These are phyloP conservation scores for Rhodotorula sp. DNA, from an alignment of 1,284 basidiomycete genomes.

Conservation along the genomic window DNA sequence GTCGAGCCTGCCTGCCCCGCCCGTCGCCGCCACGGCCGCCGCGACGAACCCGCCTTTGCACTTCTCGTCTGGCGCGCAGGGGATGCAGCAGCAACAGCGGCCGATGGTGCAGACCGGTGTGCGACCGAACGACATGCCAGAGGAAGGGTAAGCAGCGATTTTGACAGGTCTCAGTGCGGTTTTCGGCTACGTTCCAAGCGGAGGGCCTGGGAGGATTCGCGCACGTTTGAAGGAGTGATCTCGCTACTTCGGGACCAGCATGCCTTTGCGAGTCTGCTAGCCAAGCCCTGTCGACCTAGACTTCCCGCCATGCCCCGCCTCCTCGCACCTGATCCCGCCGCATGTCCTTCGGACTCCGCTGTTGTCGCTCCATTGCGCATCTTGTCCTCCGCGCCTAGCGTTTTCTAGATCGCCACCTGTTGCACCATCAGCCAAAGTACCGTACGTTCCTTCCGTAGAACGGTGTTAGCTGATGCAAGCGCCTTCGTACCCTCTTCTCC, in stretches of 20 bases:
- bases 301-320: neutral
- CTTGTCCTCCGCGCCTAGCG: no score
- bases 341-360: neutral
- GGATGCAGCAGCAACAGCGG: conserved; percentile 50
- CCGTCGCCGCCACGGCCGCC: conserved; percentile 30
- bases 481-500: conserved; percentile 24
- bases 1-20: neutral
- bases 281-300: neutral
- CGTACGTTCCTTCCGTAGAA: conserved; percentile 59
- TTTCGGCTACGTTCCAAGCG: no score
- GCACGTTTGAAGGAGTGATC: neutral
- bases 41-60: conserved; percentile 15
- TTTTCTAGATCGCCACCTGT: neutral
- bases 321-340: neutral
- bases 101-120: conserved; percentile 60
- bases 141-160: conserved; percentile 83
- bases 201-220: neutral
- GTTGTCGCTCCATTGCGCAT: no score
- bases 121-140: conserved; percentile 92
- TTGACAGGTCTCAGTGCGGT: neutral
- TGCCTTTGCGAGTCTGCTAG: neutral
- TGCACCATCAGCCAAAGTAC: conserved; percentile 9
- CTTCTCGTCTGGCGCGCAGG: conserved; percentile 37
- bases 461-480: conserved; percentile 71
- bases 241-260: neutral